Conservation (phyloP, 2,329 filamentous ascomycete genomes). For the Alternaria triticina region DNA sequence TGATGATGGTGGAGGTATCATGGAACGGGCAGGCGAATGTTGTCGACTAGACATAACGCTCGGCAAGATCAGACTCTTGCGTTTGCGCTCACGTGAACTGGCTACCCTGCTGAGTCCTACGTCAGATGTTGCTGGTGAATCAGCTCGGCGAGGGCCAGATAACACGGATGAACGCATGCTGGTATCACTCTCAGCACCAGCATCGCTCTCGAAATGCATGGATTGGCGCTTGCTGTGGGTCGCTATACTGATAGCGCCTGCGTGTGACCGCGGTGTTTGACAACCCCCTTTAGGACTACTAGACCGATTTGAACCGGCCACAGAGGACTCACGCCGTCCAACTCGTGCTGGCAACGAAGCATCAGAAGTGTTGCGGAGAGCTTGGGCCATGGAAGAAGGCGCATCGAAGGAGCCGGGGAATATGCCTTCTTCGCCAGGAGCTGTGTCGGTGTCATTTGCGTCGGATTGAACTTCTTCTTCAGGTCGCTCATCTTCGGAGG, state of each 20-base stretch:
- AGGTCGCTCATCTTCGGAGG: slow-evolving; percentile 64
- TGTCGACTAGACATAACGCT: slow-evolving; percentile 81
- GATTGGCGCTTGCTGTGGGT: slow-evolving; percentile 75
- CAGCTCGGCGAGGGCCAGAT: slow-evolving; percentile 74
- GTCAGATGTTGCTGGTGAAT: slow-evolving; percentile 85
- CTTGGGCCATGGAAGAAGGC: slow-evolving; percentile 62
- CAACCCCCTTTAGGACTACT: slow-evolving; percentile 85
- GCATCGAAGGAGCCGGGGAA: slow-evolving; percentile 66
- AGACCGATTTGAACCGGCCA: slow-evolving; percentile 79
- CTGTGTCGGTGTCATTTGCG: slow-evolving; percentile 49
- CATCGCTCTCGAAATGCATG: slow-evolving; percentile 81
- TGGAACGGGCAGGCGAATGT: slow-evolving; percentile 83
- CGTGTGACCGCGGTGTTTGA: slow-evolving; percentile 86
- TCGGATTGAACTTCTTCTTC: slow-evolving; percentile 56
- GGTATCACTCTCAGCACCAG: slow-evolving; percentile 83
- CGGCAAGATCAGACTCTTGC: slow-evolving; percentile 84
- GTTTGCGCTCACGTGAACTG: slow-evolving; percentile 81
- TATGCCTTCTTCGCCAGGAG: slow-evolving; percentile 59
- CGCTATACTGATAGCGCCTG: slow-evolving; percentile 64
- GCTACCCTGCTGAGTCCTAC: slow-evolving; percentile 77
- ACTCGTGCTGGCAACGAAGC: slow-evolving; percentile 52
- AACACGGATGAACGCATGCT: slow-evolving; percentile 83
- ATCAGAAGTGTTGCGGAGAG: slow-evolving; percentile 62
- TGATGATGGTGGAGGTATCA: slow-evolving; percentile 73
- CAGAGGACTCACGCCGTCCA: slow-evolving; percentile 63